Conservation (phyloP, 2,329 filamentous ascomycete species). For the Trichoderma sp. region DNA sequence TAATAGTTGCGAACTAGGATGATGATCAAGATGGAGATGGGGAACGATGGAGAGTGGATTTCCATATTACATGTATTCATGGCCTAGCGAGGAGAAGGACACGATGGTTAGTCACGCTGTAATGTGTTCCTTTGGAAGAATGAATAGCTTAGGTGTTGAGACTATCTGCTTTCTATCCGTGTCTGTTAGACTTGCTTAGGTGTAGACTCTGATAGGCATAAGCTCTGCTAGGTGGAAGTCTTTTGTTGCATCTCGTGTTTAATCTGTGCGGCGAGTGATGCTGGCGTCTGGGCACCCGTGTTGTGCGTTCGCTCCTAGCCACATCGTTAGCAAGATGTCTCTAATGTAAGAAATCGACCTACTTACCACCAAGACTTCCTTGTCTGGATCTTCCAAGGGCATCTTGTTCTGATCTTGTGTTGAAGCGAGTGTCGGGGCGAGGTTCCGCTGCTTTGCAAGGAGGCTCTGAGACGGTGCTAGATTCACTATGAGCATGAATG, state of each 20-base stretch:
- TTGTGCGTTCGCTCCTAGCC: constrained; percentile 27
- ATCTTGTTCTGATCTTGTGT: background rate
- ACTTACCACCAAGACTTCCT: background rate
- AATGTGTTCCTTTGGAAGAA: background rate
- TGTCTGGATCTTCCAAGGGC: background rate
- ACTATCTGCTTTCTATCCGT: background rate
- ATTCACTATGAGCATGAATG: background rate
- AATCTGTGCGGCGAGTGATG: constrained; percentile 29
- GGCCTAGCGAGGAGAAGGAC: background rate
- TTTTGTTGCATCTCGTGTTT: constrained; percentile 22
- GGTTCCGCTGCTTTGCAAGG: constrained; percentile 28
- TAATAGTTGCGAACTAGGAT: too few species aligned
- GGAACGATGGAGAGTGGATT: too few species aligned
- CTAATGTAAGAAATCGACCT: fast-evolving
- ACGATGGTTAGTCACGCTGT: background rate
- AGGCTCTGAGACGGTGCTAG: constrained; percentile 26
- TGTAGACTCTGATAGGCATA: background rate
- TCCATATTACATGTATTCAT: background rate
- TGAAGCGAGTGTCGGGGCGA: constrained; percentile 23
- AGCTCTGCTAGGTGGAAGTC: background rate
- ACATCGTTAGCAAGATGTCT: background rate
- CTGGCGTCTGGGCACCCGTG: constrained; percentile 27
- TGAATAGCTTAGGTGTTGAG: background rate
- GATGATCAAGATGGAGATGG: too few species aligned
- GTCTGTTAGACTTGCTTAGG: background rate